Evolutionary conservation across 208 protist species (phyloP).

Genomic region (Herpetomonas tarakana): DNA sequence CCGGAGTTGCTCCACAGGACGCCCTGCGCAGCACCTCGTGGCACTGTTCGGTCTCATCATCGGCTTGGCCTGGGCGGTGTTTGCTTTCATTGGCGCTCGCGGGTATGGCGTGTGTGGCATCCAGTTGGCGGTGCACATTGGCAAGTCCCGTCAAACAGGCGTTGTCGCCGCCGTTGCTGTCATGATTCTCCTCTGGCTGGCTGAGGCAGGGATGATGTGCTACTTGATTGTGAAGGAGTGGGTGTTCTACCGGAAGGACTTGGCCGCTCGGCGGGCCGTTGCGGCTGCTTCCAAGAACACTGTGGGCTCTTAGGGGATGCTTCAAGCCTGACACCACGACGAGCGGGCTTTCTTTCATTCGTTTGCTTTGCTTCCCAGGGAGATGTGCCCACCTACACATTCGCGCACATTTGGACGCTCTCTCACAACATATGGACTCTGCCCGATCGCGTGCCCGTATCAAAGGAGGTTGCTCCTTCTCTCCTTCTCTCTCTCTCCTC

Average conservation of each 20-base stretch:
- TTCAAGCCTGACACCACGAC: too few species aligned
- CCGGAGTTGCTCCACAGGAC: constrained; percentile 37
- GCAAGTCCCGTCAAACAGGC: constrained; percentile 20
- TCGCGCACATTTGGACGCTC: too few species aligned
- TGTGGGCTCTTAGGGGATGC: too few species aligned
- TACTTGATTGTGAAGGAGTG: constrained; percentile 52
- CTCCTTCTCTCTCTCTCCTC: background rate
- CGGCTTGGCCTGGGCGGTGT: constrained; percentile 42
- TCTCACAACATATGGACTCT: too few species aligned
- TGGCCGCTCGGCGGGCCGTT: constrained; percentile 39
- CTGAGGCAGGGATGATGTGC: constrained; percentile 34
- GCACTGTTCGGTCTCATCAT: constrained; percentile 57
- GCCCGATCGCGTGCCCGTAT: too few species aligned
- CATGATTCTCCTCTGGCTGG: constrained; percentile 47
- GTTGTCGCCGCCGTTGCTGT: constrained; percentile 41
- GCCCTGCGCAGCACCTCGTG: constrained; percentile 41
- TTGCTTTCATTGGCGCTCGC: constrained; percentile 41
- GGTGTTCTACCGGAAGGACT: constrained; percentile 62
- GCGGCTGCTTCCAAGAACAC: constrained; percentile 18
- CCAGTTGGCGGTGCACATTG: constrained; percentile 29
- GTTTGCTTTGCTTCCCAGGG: too few species aligned
- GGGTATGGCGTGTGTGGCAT: constrained; percentile 53
- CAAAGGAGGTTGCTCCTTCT: too few species aligned
- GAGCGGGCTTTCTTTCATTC: too few species aligned
- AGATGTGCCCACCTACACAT: too few species aligned